Percentiles rank a stretch among this genome's conserved stretches.
phyloP scores from a whole-genome alignment of 2,329 filamentous ascomycete species.

The Incumbomyces lentus region DNA sequence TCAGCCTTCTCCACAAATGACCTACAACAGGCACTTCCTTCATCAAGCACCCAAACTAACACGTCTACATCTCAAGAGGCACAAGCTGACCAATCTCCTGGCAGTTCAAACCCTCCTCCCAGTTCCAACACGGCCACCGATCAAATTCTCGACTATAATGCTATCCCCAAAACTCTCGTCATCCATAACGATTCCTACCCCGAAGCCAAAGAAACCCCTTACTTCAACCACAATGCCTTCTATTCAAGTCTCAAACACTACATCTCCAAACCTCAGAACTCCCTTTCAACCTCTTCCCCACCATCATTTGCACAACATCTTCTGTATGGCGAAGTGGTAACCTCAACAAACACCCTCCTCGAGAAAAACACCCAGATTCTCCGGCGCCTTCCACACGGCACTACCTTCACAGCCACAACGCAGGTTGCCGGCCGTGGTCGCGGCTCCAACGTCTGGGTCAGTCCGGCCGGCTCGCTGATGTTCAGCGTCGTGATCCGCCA shows the following conservation, averaged over 20 bases:
- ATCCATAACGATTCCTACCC: conserved; percentile 61
- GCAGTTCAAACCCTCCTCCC: conserved; percentile 12
- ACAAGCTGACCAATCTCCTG: conserved; percentile 24
- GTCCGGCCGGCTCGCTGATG: conserved; percentile 73
- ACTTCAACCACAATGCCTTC: conserved; percentile 74
- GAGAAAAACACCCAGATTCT: conserved; percentile 85
- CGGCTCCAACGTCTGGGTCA: conserved; percentile 89
- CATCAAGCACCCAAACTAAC: conserved; percentile 6
- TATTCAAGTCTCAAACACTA: conserved; percentile 63
- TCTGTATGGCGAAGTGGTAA: conserved; percentile 84
- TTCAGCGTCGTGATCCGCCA: conserved; percentile 86
- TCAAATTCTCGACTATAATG: conserved; percentile 63
- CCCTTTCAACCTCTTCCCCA: too few relatives aligned
- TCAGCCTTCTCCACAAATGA: conserved; percentile 50
- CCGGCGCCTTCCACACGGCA: conserved; percentile 67
- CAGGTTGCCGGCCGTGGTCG: conserved; percentile 82
- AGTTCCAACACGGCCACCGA: conserved; percentile 31
- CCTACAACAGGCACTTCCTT: conserved; percentile 44
- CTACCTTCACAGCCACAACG: conserved; percentile 75
- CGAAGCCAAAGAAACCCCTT: conserved; percentile 62
- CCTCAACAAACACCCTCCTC: conserved; percentile 84
- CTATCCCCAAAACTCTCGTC: conserved; percentile 62
- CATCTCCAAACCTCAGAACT: conserved; percentile 35
- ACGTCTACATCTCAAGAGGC: conserved; percentile 21
- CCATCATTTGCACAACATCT: conserved; percentile 62